phyloP scores from a whole-genome alignment of 352 stramenopile genomes.

The Thraustotheca clavata region DNA sequence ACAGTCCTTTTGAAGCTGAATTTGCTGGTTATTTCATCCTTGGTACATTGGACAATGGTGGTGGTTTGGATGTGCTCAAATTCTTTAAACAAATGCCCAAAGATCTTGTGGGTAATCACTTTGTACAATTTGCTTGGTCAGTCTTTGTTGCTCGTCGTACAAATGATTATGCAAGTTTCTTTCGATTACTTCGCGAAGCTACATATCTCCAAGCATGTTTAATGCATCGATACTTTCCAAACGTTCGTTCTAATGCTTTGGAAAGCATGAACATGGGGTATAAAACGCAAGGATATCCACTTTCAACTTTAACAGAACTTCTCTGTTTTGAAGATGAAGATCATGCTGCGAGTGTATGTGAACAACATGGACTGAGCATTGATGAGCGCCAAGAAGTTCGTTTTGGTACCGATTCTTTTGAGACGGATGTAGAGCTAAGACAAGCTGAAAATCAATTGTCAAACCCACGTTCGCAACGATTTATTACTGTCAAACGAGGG shows the following conservation, averaged over 20 bases:
- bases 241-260: constrained; percentile 55
- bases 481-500: constrained; percentile 74
- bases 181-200: constrained; percentile 55
- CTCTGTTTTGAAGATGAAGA: constrained; percentile 80
- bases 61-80: constrained; percentile 75
- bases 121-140: constrained; percentile 81
- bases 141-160: constrained; percentile 81
- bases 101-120: constrained; percentile 45
- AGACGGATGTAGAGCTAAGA: constrained; percentile 56
- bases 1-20: constrained; percentile 83
- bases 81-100: constrained; percentile 69
- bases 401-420: constrained; percentile 60
- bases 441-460: constrained; percentile 57
- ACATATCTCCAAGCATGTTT: constrained; percentile 80
- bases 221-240: constrained; percentile 72
- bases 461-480: constrained; percentile 48
- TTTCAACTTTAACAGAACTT: constrained; percentile 48
- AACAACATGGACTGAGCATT: constrained; percentile 48
- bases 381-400: constrained; percentile 48
- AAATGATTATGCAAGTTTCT: constrained; percentile 78
- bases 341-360: constrained; percentile 51
- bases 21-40: constrained; percentile 82
- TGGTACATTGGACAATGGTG: constrained; percentile 76
- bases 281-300: constrained; percentile 35
- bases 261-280: constrained; percentile 75